Base-by-base conservation (phyloP, 2,329 filamentous ascomycete genomes). In the Cryphonectria japonica region DNA sequence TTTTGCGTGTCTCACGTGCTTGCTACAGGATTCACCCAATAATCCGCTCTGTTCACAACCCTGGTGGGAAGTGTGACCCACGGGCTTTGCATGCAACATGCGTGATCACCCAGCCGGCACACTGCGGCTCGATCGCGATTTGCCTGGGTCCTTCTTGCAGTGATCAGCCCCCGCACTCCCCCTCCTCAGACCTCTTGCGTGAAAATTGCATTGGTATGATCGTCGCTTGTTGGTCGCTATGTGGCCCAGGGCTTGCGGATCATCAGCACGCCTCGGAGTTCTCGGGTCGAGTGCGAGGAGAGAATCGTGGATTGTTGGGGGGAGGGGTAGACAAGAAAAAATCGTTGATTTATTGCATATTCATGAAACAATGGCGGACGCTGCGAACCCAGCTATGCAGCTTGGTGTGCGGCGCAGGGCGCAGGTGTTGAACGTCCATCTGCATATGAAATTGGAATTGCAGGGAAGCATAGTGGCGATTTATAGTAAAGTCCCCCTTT, bases 241-340 rank as follows among this genome's bases (percentile, higher is more conserved):
- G 41, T 43, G 14, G 13, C n/a, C 46, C 43, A n/a, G 41, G 52
- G 4, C 50, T 39, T 54, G 66, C 66, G 46, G 66, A 61, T 69
- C 50, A 37, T 26, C 69, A 67, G 60, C 54, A 67, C 46, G 37
- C 64, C 69, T 63, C 61, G 69, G 41, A 68, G 60, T 22, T 43
- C 60, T 68, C 66, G 13, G 68, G 60, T 68, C 69, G 57, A 68
- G 65, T 50, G 59, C 61, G 32, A 41, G 32, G 63, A 65, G 41
- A 52, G 37, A 16, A 43, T 34, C 26, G 26, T 26, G 26, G 26
- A 26, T 26, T 26, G 26, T 34, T 34, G 34, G 34, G 34, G 34
- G 1, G 34, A n/a, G 7, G 5, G 7, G 3, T 3, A 50, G 7
- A 9, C 1, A 50, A 16, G n/a, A n/a, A 8, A n/a, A 3, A 50